A percentile compares a stretch with the other conserved stretches of the same genome.
These are phyloP conservation scores for Penicillium carneum DNA, from an alignment of 2,329 filamentous ascomycete species.

Conservation along the genomic window DNA sequence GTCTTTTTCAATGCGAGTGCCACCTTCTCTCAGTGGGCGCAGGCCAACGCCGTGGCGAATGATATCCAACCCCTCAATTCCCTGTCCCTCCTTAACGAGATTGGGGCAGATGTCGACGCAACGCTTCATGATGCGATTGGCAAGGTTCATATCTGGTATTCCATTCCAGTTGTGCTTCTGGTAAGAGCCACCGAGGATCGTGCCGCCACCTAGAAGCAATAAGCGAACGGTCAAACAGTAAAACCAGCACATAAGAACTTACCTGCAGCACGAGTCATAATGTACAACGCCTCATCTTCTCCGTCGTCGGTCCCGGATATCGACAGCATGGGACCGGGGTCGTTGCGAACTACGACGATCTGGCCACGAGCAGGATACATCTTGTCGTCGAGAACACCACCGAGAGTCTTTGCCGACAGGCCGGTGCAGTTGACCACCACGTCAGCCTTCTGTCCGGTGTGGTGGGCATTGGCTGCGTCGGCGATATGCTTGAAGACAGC, in stretches of 20 bases:
- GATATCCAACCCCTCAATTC: constrained; percentile 75
- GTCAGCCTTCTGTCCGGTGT: constrained; percentile 65
- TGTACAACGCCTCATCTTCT: constrained; percentile 74
- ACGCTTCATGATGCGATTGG: constrained; percentile 81
- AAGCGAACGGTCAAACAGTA: background rate
- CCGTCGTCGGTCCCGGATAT: constrained; percentile 77
- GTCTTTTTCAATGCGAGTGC: constrained; percentile 78
- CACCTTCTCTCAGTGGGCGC: constrained; percentile 75
- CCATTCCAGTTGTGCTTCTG: constrained; percentile 81
- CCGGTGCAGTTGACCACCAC: constrained; percentile 87
- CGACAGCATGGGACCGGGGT: constrained; percentile 72
- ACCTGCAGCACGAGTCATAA: constrained; percentile 76
- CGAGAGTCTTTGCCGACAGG: constrained; percentile 74
- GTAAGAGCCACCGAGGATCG: constrained; percentile 84
- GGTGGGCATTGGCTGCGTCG: constrained; percentile 70
- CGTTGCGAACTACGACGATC: constrained; percentile 82
- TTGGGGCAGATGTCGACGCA: constrained; percentile 47
- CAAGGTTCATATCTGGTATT: constrained; percentile 78
- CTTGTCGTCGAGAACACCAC: constrained; percentile 77
- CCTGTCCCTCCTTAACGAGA: constrained; percentile 62
- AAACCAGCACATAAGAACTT: background rate
- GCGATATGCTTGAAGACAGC: constrained; percentile 71
- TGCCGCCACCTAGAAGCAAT: constrained; percentile 70
- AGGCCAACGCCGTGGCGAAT: constrained; percentile 83
- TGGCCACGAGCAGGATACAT: constrained; percentile 83